These are phyloP conservation scores for Limnanthes douglasii DNA, from an alignment of 345 rosid genomes.

Conservation along the genomic window DNA sequence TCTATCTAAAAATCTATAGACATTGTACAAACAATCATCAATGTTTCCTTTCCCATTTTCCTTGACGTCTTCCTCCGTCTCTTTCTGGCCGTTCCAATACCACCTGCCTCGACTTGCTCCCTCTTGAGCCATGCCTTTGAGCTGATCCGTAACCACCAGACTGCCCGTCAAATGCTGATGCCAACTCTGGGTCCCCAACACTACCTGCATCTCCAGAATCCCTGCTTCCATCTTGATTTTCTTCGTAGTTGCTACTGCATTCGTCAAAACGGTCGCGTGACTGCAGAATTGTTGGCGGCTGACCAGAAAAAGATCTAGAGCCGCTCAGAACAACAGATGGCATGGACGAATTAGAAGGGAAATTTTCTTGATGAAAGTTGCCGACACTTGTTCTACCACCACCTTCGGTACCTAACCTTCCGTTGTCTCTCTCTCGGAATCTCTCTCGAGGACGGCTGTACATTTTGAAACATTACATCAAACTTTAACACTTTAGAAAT, in stretches of 20 bases:
- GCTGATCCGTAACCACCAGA: slow-evolving; percentile 28
- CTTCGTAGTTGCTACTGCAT: slow-evolving; percentile 48
- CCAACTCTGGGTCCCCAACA: slow-evolving; percentile 50
- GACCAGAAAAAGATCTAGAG: slow-evolving; percentile 44
- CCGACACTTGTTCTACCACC: slow-evolving; percentile 22
- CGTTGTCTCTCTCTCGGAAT: slow-evolving; percentile 67
- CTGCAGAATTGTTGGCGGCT: slow-evolving; percentile 62
- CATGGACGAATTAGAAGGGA: slow-evolving; percentile 17
- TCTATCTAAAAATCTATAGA: too few relatives aligned
- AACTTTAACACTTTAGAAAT: too few relatives aligned
- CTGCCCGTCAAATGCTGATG: slow-evolving; percentile 49
- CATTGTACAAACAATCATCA: too few relatives aligned
- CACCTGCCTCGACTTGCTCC: slow-evolving; percentile 52
- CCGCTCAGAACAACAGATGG: slow-evolving; percentile 45
- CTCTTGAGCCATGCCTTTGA: slow-evolving; percentile 54
- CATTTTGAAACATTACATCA: too few relatives aligned
- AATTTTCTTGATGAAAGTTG: slow-evolving; percentile 27
- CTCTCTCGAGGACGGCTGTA: slow-evolving; percentile 55
- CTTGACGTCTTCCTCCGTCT: slow-evolving; percentile 48
- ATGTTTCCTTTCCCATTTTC: slow-evolving; percentile 85
- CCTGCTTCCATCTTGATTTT: slow-evolving; percentile 59
- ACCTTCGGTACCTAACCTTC: slow-evolving; percentile 40
- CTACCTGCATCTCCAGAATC: slow-evolving; percentile 69
- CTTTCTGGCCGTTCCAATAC: slow-evolving; percentile 61
- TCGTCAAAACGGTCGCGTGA: slow-evolving; percentile 67